These are phyloP conservation scores for Phialophora tarda DNA, from an alignment of 2,329 filamentous ascomycete genomes.

Conservation along the genomic window DNA sequence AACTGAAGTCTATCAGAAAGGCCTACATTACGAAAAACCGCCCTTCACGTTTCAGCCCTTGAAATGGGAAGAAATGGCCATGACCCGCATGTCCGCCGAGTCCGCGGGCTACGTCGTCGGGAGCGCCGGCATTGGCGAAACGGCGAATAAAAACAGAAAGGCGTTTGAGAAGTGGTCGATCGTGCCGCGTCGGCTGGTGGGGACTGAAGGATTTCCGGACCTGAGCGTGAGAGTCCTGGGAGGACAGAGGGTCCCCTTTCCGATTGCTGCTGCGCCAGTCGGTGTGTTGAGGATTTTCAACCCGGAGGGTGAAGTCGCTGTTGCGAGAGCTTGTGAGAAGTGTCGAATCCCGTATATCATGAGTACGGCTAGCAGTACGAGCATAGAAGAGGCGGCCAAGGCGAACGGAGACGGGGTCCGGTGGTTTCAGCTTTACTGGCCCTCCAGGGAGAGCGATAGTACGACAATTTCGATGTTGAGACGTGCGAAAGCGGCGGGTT, in stretches of 20 bases:
- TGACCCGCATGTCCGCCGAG: neutral
- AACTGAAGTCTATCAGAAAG: slow-evolving; percentile 2
- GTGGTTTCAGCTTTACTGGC: slow-evolving; percentile 81
- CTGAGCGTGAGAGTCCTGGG: slow-evolving; percentile 61
- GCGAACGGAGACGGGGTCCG: slow-evolving; percentile 61
- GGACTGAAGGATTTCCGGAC: slow-evolving; percentile 57
- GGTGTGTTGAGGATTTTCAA: slow-evolving; percentile 74
- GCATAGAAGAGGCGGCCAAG: slow-evolving; percentile 69
- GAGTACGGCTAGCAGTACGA: slow-evolving; percentile 67
- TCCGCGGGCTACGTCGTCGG: slow-evolving; percentile 62
- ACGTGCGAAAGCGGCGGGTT: slow-evolving; percentile 67
- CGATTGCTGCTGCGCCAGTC: slow-evolving; percentile 65
- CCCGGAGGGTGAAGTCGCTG: slow-evolving; percentile 66
- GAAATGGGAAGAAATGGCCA: slow-evolving; percentile 42
- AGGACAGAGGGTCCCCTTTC: slow-evolving; percentile 52
- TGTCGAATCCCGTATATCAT: slow-evolving; percentile 68
- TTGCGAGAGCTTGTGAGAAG: slow-evolving; percentile 64
- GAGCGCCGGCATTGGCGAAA: slow-evolving; percentile 66
- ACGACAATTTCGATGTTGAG: slow-evolving; percentile 68
- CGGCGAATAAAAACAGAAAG: slow-evolving; percentile 64
- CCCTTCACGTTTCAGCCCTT: slow-evolving; percentile 2
- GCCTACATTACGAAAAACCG: neutral
- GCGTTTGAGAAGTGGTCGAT: slow-evolving; percentile 59
- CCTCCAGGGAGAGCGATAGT: slow-evolving; percentile 60
- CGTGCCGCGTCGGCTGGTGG: slow-evolving; percentile 49